A percentile compares a stretch with the other conserved stretches of the same genome.
phyloP scores from a whole-genome alignment of 164 flowering plant species.

The Aristolochia fimbriata region DNA sequence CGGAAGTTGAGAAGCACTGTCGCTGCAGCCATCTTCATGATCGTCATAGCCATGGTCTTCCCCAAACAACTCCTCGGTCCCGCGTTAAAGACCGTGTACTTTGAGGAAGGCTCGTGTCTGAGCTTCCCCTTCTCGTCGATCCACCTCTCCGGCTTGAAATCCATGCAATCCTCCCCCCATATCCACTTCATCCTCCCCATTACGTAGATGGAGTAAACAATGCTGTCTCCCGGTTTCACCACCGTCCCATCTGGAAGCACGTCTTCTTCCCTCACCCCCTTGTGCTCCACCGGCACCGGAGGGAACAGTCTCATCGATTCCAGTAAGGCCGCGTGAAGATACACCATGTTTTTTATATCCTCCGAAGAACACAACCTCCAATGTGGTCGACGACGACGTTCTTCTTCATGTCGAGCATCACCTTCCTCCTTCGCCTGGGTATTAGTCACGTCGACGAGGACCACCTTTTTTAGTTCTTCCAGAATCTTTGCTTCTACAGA shows the following conservation, averaged over 20 bases:
- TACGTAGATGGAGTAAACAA: constrained; percentile 14
- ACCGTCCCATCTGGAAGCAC: constrained; percentile 32
- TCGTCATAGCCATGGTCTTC: constrained; percentile 27
- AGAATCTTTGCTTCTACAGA: constrained; percentile 19
- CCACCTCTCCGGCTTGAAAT: constrained; percentile 47
- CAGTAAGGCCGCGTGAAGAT: constrained; percentile 30
- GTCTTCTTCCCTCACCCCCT: constrained; percentile 11
- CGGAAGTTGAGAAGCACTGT: constrained; percentile 18
- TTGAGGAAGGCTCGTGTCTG: constrained; percentile 15
- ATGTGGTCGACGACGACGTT: too few relatives aligned
- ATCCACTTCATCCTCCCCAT: constrained; percentile 32
- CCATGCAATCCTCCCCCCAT: constrained; percentile 44
- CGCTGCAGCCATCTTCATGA: constrained; percentile 26
- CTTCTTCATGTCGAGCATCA: too few relatives aligned
- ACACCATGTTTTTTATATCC: constrained; percentile 13
- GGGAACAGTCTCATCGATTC: constrained; percentile 40
- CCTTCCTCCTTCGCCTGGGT: too few relatives aligned
- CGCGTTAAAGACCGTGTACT: constrained; percentile 20
- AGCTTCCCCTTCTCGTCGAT: constrained; percentile 19
- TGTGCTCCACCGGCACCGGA: constrained; percentile 27
- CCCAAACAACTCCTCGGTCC: constrained; percentile 45
- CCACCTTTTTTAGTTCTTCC: constrained; percentile 15
- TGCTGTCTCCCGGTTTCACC: constrained; percentile 11
- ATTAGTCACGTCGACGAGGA: constrained; percentile 12
- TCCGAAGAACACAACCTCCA: constrained; percentile 2